These are phyloP conservation scores for Sporobolomyces phaffii DNA, from an alignment of 768 basidiomycete genomes.

Conservation along the genomic window DNA sequence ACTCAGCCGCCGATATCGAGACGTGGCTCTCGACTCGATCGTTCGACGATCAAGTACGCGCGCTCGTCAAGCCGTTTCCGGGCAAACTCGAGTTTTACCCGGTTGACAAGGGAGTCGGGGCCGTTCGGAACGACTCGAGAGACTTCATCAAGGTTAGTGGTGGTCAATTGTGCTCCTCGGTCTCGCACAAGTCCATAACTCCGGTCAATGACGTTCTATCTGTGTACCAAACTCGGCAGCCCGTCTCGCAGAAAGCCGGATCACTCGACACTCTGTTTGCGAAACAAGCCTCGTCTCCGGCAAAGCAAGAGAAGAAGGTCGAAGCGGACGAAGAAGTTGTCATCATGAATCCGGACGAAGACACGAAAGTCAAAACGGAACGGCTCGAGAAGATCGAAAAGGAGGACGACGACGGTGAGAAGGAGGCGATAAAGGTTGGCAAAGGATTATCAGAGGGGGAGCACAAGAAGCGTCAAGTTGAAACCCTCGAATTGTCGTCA, in stretches of 20 bases:
- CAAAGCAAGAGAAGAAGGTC: not conserved
- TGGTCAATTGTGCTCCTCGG: too few relatives aligned
- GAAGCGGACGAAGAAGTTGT: conserved; percentile 49
- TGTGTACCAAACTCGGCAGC: too few relatives aligned
- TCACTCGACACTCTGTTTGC: conserved; percentile 66
- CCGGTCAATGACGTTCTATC: too few relatives aligned
- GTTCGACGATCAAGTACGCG: conserved; percentile 61
- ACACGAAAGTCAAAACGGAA: conserved; percentile 46
- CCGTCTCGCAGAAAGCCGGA: conserved; percentile 26
- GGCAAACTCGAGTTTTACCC: conserved; percentile 67
- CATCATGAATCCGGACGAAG: conserved; percentile 58
- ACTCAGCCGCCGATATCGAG: conserved; percentile 56
- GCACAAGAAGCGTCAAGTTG: not conserved
- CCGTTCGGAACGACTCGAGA: conserved; percentile 74
- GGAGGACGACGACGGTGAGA: conserved; percentile 59
- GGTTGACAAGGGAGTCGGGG: conserved; percentile 52
- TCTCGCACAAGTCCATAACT: too few relatives aligned
- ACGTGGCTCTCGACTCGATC: conserved; percentile 65
- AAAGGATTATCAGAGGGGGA: not conserved
- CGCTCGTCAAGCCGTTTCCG: conserved; percentile 59
- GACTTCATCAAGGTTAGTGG: conserved; percentile 56
- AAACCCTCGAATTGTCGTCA: not conserved
- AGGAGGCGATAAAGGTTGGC: not conserved
- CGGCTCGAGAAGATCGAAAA: conserved; percentile 59
- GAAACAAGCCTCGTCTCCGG: conserved; percentile 51